Percentiles rank a stretch among this genome's conserved stretches.
Conservation (phyloP, 2,329 filamentous ascomycete species). For the Microdochium bolleyi region DNA sequence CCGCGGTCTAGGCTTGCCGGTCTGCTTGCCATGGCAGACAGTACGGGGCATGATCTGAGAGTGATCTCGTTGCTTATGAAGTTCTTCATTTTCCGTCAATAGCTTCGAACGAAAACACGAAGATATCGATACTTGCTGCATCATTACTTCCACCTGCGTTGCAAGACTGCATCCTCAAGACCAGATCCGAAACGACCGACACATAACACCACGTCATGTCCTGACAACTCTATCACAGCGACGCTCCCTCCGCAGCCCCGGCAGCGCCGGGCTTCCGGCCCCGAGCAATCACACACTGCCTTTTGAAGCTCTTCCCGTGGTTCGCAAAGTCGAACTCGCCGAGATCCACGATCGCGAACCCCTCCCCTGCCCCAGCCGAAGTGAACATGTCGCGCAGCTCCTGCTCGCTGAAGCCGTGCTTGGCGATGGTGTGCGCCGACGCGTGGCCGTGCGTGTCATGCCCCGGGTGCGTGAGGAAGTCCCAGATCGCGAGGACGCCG, state of each 20-base stretch:
- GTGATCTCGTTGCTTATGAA: too few species aligned
- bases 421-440: slow-evolving; percentile 45
- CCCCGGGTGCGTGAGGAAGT: slow-evolving; percentile 50
- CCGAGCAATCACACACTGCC: neutral
- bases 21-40: too few species aligned
- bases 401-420: slow-evolving; percentile 57
- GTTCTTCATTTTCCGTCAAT: too few species aligned
- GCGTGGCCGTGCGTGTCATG: slow-evolving; percentile 11
- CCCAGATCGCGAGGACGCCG: slow-evolving; percentile 60
- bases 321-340: slow-evolving; percentile 37
- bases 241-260: neutral
- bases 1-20: too few species aligned
- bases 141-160: too few species aligned
- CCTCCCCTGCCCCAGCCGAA: slow-evolving; percentile 47
- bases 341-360: slow-evolving; percentile 50
- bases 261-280: neutral
- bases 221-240: neutral
- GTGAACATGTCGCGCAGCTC: slow-evolving; percentile 54
- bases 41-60: too few species aligned
- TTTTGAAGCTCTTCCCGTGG: slow-evolving; percentile 6
- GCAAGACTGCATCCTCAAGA: too few species aligned
- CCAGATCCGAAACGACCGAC: too few species aligned
- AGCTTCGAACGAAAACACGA: too few species aligned
- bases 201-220: neutral
- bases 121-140: too few species aligned